Conservation (phyloP, 805 yeast genomes). For the Candida chilensis region DNA sequence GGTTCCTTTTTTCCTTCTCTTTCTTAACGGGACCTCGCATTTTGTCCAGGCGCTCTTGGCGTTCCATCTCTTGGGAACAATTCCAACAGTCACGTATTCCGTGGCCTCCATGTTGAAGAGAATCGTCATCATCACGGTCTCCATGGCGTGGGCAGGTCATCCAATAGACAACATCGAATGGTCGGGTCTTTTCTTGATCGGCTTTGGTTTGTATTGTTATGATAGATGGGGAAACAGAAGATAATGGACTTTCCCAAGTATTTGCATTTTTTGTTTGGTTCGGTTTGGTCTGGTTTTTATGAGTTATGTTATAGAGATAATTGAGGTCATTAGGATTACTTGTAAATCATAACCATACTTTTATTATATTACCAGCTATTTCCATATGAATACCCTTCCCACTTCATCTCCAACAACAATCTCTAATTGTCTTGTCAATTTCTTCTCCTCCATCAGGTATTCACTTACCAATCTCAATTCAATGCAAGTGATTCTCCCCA, state of each 20-base stretch:
- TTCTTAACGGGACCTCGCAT: conserved; percentile 67
- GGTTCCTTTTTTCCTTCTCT: conserved; percentile 39
- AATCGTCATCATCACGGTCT: conserved; percentile 67
- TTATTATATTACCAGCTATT: conserved; percentile 7
- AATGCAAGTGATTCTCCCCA: conserved; percentile 5
- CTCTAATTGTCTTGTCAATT: conserved; percentile 23
- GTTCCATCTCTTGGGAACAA: conserved; percentile 69
- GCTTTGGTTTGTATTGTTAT: conserved; percentile 49
- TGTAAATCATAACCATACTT: no score
- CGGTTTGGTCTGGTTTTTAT: conserved; percentile 1
- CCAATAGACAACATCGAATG: conserved; percentile 34
- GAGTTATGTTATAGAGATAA: background rate
- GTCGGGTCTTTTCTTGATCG: conserved; percentile 41
- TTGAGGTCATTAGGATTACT: background rate
- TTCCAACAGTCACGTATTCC: conserved; percentile 80
- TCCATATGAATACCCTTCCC: conserved; percentile 45
- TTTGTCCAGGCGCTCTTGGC: conserved; percentile 76
- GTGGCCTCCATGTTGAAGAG: conserved; percentile 85
- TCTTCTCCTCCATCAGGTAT: conserved; percentile 20
- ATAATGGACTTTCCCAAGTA: no score
- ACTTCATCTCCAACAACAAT: conserved; percentile 44
- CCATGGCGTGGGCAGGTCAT: conserved; percentile 41
- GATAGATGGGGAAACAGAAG: conserved; percentile 62
- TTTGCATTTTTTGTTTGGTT: background rate
- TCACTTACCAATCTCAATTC: conserved; percentile 12